Percentiles rank a stretch among this genome's conserved stretches.
These are phyloP conservation scores for Alternaria brassicicola DNA, from an alignment of 2,329 filamentous ascomycete species.

Conservation along the genomic window DNA sequence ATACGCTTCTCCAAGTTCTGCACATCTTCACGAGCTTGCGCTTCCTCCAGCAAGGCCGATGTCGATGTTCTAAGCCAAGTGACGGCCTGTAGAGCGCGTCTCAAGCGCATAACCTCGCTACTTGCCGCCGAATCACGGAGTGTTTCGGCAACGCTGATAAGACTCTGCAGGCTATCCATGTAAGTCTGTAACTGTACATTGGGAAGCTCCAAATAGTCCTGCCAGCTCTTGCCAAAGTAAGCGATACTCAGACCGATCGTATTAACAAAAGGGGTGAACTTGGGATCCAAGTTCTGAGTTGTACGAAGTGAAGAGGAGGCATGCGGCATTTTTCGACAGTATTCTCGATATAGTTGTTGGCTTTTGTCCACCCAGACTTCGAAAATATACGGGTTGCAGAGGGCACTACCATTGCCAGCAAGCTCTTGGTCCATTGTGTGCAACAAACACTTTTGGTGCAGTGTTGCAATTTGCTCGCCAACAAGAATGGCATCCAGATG, in stretches of 20 bases:
- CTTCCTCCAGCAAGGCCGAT: conserved; percentile 17
- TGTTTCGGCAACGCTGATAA: conserved; percentile 14
- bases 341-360: conserved; percentile 31
- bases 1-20: conserved; percentile 34
- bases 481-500: conserved; percentile 31
- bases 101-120: conserved; percentile 17
- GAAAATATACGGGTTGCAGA: conserved; percentile 31
- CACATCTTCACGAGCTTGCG: conserved; percentile 29
- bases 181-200: conserved; percentile 32
- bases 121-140: conserved; percentile 3
- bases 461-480: conserved; percentile 23
- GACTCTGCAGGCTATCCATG: conserved; percentile 19
- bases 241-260: conserved; percentile 33
- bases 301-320: conserved; percentile 31
- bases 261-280: conserved; percentile 34
- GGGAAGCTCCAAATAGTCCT: conserved; percentile 36
- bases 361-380: conserved; percentile 29
- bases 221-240: conserved; percentile 36
- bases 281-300: conserved; percentile 26
- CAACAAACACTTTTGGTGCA: conserved; percentile 31
- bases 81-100: conserved; percentile 20
- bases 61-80: conserved; percentile 19
- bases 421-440: conserved; percentile 26
- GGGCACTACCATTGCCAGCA: conserved; percentile 9
- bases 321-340: conserved; percentile 34